phyloP scores from a whole-genome alignment of 2,329 filamentous ascomycete genomes.

The Apiospora rasikravindrae region DNA sequence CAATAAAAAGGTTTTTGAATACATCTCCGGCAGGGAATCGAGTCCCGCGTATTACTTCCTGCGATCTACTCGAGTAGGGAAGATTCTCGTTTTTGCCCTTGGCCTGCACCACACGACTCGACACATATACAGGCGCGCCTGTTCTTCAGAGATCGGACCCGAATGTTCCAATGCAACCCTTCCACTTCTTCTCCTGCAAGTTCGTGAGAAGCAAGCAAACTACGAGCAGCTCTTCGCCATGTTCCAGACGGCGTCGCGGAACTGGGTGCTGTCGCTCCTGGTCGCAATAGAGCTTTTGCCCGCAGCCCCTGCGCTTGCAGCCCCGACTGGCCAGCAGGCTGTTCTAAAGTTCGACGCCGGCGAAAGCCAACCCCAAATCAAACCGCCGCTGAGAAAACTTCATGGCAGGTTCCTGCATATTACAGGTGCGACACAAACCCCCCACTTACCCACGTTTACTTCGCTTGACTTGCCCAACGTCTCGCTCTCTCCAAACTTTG shows the following conservation, averaged over 20 bases:
- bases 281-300: constrained; percentile 34
- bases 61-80: neutral
- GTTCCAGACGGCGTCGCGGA: constrained; percentile 32
- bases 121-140: neutral
- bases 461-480: constrained; percentile 12
- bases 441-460: constrained; percentile 27
- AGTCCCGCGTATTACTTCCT: neutral
- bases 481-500: constrained; percentile 20
- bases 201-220: constrained; percentile 16
- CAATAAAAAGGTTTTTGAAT: neutral
- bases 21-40: neutral
- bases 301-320: constrained; percentile 31
- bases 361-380: constrained; percentile 20
- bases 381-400: constrained; percentile 42
- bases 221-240: neutral
- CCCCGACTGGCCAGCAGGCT: constrained; percentile 32
- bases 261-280: constrained; percentile 25
- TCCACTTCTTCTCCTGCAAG: neutral
- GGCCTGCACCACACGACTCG: neutral
- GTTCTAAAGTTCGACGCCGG: constrained; percentile 33
- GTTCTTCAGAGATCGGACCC: neutral
- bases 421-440: constrained; percentile 65
- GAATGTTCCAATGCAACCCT: neutral
- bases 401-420: constrained; percentile 85
- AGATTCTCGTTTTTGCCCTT: neutral